Evolutionary conservation across 306 rosid genomes (phyloP), one percentile per base, ranked within the genome.

Genomic region (Citrullus colocynthis): DNA sequence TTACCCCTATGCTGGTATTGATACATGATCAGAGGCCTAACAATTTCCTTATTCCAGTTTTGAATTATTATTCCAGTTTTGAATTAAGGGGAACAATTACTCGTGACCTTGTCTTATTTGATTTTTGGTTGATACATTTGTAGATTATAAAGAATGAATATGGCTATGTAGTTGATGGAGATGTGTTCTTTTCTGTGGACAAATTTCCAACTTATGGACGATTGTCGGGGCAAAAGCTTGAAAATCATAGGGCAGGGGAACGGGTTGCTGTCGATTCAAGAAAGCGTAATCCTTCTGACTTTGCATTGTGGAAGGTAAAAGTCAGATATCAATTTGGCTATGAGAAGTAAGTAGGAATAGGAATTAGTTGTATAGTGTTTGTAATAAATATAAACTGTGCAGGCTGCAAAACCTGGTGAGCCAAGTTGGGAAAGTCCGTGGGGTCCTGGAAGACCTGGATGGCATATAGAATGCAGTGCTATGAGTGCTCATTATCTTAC

Each of bases 391-490:
- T 5, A 20, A 34, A n/a, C 6, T 86, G 32, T 11, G 82, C 88
- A 93, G 98, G 89, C 93, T 78, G 93, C 96, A 24, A 93, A 93
- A 83, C 90, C 96, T 32, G 98, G 91, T 20, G 98, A 95, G 85
- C 97, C 97, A 60, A 88, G 97, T 79, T 95, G 99, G 99, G 92
- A 92, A 78, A 95, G 99, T 78, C 96, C 93, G 36, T 95, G 99
- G 99, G 97, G 97, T 76, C 90, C 81, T 79, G 98, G 97, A 73
- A 88, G 99, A 74, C 97, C 99, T 21, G 99, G 99, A 76, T 95
- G 99, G 99, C 99, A 95, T 83, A 95, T 95, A 51, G 99, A 95
- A 71, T 95, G 99, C 92, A 95, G 99, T 85, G 97, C 99, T n/a
- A 95, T 95, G 99, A 92, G 99, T 84, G 88, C 97, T 15, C 86